Evolutionary conservation across 2,329 filamentous ascomycete species (phyloP), one percentile per base, ranked within the genome.

Genomic region (Colletotrichum sp.): DNA sequence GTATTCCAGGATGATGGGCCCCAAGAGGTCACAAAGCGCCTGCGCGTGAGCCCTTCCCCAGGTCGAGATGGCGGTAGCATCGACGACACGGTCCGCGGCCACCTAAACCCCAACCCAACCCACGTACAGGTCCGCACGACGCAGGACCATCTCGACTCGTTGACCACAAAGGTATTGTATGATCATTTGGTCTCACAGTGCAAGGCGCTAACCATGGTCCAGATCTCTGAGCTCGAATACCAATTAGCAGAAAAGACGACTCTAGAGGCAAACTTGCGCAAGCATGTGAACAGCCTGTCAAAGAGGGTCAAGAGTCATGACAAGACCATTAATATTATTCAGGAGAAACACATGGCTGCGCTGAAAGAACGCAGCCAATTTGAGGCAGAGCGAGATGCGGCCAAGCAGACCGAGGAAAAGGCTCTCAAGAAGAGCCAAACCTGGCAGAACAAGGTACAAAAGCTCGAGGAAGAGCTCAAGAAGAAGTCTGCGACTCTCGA

Each of bases 291-390:
- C 24, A 75, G 68, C 16, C 69, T 78, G 21, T 72, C 74, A 71
- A 81, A 80, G 24, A 87, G 89, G 65, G 80, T 89, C 18, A 85
- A 87, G 34, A 88, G 88, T 21, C 85, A 88, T 69, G 83, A 87
- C 65, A 83, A 83, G 26, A 89, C 88, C 3, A 81, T 88, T 4
- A 83, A 84, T 26, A 82, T 82, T 8, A 86, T 91, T 6, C 88
- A 91, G 66, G 81, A 83, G 9, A 86, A 85, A 59, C 89, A 88
- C 73, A 87, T 89, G 78, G 84, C 84, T 16, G 89, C 91, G 4
- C 81, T 92, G 7, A 83, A 88, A 72, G 90, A 92, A 26, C 88
- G 90, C 39, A 85, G 84, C 39, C 80, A 79, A 7, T 89, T 89
- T 55, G 87, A 91, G 78, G 84, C 82, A 24, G 85, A 91, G 36